Evolutionary conservation across 495 filamentous ascomycete species (phyloP).

Genomic region (Neurospora sp.): DNA sequence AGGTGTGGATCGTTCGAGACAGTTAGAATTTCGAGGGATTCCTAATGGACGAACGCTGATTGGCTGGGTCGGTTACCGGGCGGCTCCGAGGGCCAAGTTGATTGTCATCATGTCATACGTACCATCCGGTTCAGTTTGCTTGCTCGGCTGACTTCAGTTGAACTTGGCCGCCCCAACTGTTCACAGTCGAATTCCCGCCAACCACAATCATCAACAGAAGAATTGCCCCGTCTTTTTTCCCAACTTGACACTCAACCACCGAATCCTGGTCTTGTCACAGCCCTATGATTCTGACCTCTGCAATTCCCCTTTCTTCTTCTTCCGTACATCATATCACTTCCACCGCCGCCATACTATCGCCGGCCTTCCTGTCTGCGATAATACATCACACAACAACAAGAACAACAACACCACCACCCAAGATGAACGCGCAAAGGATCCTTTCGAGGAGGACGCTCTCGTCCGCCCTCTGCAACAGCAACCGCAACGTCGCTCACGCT

Average conservation of each 20-base stretch:
- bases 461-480: conserved; percentile 18
- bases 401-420: not conserved
- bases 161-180: not conserved
- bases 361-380: not conserved
- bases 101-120: conserved; percentile 30
- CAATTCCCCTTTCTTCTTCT: not conserved
- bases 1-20: not conserved
- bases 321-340: not conserved
- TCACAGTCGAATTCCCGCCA: not conserved
- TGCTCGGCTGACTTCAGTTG: conserved; percentile 10
- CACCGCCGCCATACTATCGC: not conserved
- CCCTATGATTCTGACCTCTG: not conserved
- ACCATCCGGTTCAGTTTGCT: not conserved
- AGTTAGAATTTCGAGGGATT: conserved; percentile 1
- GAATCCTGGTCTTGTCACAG: not conserved
- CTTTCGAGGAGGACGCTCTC: conserved; percentile 13
- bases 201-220: not conserved
- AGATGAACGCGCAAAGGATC: conserved; percentile 18
- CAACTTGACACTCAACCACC: not conserved
- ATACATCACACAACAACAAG: not conserved
- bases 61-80: conserved; percentile 30
- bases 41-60: conserved; percentile 26
- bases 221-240: not conserved
- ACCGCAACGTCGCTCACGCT: conserved; percentile 13
- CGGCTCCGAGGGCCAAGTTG: conserved; percentile 6